These are phyloP conservation scores for Pilatotrama ljubarskyi DNA, from an alignment of 768 basidiomycete species.

Conservation along the genomic window DNA sequence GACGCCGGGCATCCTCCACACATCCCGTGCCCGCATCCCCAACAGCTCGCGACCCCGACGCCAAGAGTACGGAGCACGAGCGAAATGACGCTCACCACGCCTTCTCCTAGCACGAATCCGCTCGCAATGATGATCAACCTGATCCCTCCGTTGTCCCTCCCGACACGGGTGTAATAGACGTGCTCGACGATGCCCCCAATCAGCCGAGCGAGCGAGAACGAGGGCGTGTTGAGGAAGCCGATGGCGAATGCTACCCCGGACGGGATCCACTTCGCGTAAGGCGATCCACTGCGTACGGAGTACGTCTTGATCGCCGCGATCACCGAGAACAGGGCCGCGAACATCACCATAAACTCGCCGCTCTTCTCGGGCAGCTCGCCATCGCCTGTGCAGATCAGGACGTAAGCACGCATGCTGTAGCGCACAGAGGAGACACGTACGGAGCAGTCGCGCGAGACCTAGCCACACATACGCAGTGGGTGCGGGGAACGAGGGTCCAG, in stretches of 20 bases:
- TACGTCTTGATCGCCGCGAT: constrained; percentile 69
- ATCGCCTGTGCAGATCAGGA: constrained; percentile 53
- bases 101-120: constrained; percentile 96
- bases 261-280: constrained; percentile 78
- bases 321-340: constrained; percentile 68
- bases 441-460: constrained; percentile 69
- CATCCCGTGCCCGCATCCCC: constrained; percentile 78
- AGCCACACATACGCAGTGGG: constrained; percentile 96
- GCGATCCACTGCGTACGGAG: constrained; percentile 46
- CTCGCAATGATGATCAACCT: constrained; percentile 85
- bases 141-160: constrained; percentile 57
- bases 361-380: constrained; percentile 80
- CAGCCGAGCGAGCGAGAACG: constrained; percentile 89
- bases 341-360: constrained; percentile 74
- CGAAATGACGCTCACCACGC: constrained; percentile 81
- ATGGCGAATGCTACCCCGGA: constrained; percentile 95
- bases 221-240: constrained; percentile 94
- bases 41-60: constrained; percentile 76
- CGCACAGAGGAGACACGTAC: constrained; percentile 45
- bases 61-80: constrained; percentile 74
- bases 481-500: constrained; percentile 93
- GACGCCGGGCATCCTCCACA: constrained; percentile 63
- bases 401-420: not conserved
- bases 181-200: constrained; percentile 85
- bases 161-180: constrained; percentile 50